Conservation (phyloP, 2,329 filamentous ascomycete genomes). For the Pseudopyricularia cyperi region DNA sequence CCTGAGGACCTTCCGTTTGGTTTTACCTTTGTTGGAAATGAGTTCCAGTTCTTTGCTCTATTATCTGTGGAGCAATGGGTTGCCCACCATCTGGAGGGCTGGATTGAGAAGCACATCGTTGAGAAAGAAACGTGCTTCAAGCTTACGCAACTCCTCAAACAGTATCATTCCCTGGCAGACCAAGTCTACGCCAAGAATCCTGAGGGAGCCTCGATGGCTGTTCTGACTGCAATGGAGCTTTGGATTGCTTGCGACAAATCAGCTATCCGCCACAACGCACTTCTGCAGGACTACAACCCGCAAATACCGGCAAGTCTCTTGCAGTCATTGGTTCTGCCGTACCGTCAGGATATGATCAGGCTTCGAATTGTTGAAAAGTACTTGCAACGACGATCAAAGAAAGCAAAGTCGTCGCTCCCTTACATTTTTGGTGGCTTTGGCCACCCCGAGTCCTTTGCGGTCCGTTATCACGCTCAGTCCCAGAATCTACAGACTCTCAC, state of each 20-base stretch:
- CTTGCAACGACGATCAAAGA: constrained; percentile 18
- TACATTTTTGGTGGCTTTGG: constrained; percentile 25
- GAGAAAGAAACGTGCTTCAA: constrained; percentile 12
- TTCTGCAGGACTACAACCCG: constrained; percentile 32
- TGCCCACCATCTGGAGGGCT: constrained; percentile 19
- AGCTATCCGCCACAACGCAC: constrained; percentile 20
- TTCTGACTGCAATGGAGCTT: constrained; percentile 41
- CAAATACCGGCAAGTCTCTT: constrained; percentile 26
- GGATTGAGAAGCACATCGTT: constrained; percentile 19
- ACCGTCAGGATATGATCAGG: constrained; percentile 28
- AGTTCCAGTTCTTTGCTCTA: constrained; percentile 12
- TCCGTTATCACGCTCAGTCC: constrained; percentile 33
- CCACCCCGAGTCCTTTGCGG: constrained; percentile 25
- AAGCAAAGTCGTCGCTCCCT: constrained; percentile 6
- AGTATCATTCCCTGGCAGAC: constrained; percentile 18
- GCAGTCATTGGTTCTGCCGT: constrained; percentile 30
- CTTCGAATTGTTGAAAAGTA: constrained; percentile 33
- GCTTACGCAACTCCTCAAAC: constrained; percentile 16
- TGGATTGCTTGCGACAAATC: constrained; percentile 44
- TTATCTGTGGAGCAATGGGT: constrained; percentile 37
- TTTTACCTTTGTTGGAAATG: too few relatives aligned
- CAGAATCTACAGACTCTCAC: constrained; percentile 20
- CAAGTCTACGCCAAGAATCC: constrained; percentile 25
- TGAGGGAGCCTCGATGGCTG: constrained; percentile 36
- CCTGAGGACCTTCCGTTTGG: background rate